phyloP scores from a whole-genome alignment of 177 flowering plant species.

The Telopea speciosissima region DNA sequence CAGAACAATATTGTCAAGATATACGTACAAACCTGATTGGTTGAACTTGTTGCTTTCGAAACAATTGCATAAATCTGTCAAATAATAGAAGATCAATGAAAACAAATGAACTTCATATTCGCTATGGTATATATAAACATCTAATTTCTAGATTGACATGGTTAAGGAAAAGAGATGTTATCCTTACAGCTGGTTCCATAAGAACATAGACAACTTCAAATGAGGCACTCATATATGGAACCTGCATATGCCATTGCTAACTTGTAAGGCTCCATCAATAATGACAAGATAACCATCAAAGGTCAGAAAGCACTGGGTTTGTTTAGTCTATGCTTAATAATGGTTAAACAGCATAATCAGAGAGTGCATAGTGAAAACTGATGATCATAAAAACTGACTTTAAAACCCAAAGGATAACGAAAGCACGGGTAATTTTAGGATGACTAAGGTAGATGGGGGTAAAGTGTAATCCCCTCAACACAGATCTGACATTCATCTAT shows the following conservation, averaged over 20 bases:
- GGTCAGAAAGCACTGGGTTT: background rate
- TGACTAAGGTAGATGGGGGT: no score
- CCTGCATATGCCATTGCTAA: conserved; percentile 34
- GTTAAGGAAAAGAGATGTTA: conserved; percentile 3
- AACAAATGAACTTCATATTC: conserved; percentile 3
- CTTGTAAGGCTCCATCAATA: background rate
- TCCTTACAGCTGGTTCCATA: conserved; percentile 72
- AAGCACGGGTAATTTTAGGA: no score
- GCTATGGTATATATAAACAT: background rate
- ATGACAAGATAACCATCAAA: background rate
- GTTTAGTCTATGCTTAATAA: background rate
- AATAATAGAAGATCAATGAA: background rate
- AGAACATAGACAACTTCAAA: conserved; percentile 72
- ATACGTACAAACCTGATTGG: conserved; percentile 52
- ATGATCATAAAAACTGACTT: background rate
- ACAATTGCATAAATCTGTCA: conserved; percentile 74
- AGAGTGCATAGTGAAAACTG: background rate
- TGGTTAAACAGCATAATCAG: background rate
- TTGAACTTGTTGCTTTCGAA: conserved; percentile 61
- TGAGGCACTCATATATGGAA: conserved; percentile 79
- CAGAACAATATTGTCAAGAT: background rate
- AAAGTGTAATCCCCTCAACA: no score
- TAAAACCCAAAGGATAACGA: no score
- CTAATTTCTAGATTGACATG: background rate
- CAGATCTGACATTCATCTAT: no score